Conservation (phyloP, 2,329 filamentous ascomycete genomes). For the Celoporthe dispersa region DNA sequence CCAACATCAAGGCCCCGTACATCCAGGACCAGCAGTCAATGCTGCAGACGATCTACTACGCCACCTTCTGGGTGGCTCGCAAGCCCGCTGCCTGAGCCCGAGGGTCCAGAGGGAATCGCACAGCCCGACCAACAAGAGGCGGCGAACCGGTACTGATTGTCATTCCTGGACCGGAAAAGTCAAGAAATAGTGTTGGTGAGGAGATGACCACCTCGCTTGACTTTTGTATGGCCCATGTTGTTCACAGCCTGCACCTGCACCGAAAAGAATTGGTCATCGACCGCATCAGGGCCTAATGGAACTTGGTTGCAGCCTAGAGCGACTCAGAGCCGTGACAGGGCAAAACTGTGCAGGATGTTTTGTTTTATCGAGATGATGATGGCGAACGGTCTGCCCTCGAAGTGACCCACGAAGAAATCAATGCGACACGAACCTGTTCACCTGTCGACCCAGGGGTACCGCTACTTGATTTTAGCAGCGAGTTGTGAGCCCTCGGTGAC, state of each 20-base stretch:
- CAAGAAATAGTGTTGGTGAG: neutral
- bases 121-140: neutral
- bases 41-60: constrained; percentile 80
- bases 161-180: neutral
- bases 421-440: neutral
- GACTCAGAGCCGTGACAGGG: neutral
- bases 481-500: neutral
- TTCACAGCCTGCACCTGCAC: neutral
- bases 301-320: neutral
- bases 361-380: neutral
- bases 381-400: neutral
- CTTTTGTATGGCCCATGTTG: neutral
- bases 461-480: neutral
- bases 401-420: neutral
- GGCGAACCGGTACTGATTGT: neutral
- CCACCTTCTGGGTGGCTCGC: constrained; percentile 83
- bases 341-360: neutral
- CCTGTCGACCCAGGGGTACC: neutral
- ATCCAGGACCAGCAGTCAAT: constrained; percentile 86
- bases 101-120: neutral
- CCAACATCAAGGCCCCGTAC: constrained; percentile 74
- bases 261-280: neutral
- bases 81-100: constrained; percentile 54
- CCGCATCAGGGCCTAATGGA: neutral
- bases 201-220: neutral